Evolutionary conservation across 768 basidiomycete genomes (phyloP).

Genomic region (Grammothele lineata): DNA sequence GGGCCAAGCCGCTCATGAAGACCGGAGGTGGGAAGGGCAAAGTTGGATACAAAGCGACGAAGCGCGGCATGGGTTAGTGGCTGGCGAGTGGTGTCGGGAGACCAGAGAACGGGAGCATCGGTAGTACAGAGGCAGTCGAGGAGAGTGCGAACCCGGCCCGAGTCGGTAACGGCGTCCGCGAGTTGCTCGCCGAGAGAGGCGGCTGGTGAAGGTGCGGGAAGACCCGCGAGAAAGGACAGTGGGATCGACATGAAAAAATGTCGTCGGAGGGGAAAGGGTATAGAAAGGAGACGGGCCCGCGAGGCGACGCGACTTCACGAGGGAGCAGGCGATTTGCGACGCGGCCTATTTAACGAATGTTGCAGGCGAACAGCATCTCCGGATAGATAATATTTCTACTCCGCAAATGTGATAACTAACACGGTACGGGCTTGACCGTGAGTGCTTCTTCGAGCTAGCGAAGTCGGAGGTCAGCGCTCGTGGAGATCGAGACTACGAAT

Average conservation of each 20-base stretch:
- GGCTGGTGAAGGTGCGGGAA: slow-evolving; percentile 21
- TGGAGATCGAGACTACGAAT: slow-evolving; percentile 1
- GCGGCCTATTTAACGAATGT: no score
- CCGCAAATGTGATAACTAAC: not conserved
- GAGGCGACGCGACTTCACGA: no score
- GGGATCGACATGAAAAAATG: slow-evolving; percentile 6
- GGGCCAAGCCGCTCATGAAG: slow-evolving; percentile 28
- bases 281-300: not conserved
- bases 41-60: slow-evolving; percentile 35
- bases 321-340: no score
- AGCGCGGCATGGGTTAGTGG: slow-evolving; percentile 34
- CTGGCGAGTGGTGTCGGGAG: slow-evolving; percentile 33
- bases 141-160: slow-evolving; percentile 29
- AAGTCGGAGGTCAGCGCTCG: not conserved
- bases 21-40: slow-evolving; percentile 34
- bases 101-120: slow-evolving; percentile 34
- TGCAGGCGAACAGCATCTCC: no score
- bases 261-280: not conserved
- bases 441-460: not conserved
- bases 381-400: not conserved
- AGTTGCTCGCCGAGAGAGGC: slow-evolving; percentile 37
- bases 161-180: slow-evolving; percentile 29
- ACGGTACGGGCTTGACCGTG: slow-evolving; percentile 1
- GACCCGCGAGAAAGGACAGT: slow-evolving; percentile 27
- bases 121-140: slow-evolving; percentile 37